Conservation (phyloP, 768 basidiomycete species). For the Serpula lacrymans region DNA sequence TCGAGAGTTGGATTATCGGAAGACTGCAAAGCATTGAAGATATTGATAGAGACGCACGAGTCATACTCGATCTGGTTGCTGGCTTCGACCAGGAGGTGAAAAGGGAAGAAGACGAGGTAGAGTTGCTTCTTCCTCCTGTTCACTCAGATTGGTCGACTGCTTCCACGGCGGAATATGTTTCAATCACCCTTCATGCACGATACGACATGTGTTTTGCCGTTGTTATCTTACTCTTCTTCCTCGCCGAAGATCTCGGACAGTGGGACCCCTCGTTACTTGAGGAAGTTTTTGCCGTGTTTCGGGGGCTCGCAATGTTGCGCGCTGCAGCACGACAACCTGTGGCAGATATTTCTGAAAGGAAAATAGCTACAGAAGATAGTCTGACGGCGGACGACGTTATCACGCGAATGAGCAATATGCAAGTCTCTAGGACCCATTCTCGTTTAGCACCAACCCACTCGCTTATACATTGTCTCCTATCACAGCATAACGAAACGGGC, state of each 20-base stretch:
- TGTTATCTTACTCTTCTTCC: conserved; percentile 66
- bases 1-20: conserved; percentile 57
- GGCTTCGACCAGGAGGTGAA: conserved; percentile 70
- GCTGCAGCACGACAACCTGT: conserved; percentile 58
- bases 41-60: conserved; percentile 52
- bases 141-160: conserved; percentile 61
- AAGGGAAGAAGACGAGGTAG: conserved; percentile 70
- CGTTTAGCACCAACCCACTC: conserved; percentile 54
- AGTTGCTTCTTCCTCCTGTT: conserved; percentile 46
- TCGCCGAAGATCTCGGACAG: conserved; percentile 55
- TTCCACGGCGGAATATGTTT: conserved; percentile 59
- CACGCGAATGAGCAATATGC: conserved; percentile 67
- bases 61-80: conserved; percentile 66
- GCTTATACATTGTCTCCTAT: conserved; percentile 59
- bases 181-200: conserved; percentile 62
- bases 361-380: conserved; percentile 25
- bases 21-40: conserved; percentile 56
- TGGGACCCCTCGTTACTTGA: conserved; percentile 67
- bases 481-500: conserved; percentile 44
- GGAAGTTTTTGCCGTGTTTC: conserved; percentile 76
- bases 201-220: conserved; percentile 72
- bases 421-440: conserved; percentile 52
- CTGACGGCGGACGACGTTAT: conserved; percentile 59
- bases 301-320: conserved; percentile 73
- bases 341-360: too few relatives aligned